Percentiles rank a stretch among this genome's conserved stretches.
phyloP scores from a whole-genome alignment of 257 asterid genomes.

The Solanum appendiculatum region DNA sequence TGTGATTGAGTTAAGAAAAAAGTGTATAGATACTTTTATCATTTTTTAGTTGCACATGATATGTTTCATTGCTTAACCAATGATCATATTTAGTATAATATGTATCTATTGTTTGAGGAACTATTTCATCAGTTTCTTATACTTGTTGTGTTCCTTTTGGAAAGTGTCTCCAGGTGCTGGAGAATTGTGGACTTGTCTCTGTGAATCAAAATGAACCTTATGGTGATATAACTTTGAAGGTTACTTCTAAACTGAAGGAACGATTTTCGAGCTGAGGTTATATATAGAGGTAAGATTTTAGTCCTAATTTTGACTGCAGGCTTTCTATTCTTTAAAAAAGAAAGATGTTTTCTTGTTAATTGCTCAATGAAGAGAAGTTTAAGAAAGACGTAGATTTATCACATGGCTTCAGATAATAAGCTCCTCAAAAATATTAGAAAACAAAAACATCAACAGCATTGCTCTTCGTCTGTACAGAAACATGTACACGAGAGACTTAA shows the following conservation, averaged over 20 bases:
- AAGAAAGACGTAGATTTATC: too few relatives aligned
- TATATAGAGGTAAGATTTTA: not conserved
- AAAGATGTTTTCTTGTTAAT: too few relatives aligned
- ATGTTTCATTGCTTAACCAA: not conserved
- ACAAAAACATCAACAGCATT: too few relatives aligned
- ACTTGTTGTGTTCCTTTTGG: not conserved
- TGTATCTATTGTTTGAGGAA: not conserved
- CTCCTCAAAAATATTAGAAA: too few relatives aligned
- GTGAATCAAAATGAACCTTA: conserved; percentile 50
- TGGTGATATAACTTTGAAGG: conserved; percentile 35
- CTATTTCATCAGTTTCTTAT: not conserved
- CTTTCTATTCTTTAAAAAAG: too few relatives aligned
- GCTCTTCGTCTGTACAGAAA: too few relatives aligned
- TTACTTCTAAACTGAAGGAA: conserved; percentile 49
- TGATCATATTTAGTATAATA: not conserved
- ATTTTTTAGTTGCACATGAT: not conserved
- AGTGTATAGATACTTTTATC: not conserved
- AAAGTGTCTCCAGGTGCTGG: conserved; percentile 39
- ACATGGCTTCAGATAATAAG: too few relatives aligned
- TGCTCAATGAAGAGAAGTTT: too few relatives aligned
- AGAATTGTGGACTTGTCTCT: conserved; percentile 39
- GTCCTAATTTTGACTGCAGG: not conserved
- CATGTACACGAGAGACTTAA: too few relatives aligned
- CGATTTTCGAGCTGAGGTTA: conserved; percentile 18
- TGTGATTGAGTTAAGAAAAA: not conserved